Percentiles rank a stretch among this genome's conserved stretches.
phyloP scores from a whole-genome alignment of 768 basidiomycete genomes.

The Leccinum subgranulosum region DNA sequence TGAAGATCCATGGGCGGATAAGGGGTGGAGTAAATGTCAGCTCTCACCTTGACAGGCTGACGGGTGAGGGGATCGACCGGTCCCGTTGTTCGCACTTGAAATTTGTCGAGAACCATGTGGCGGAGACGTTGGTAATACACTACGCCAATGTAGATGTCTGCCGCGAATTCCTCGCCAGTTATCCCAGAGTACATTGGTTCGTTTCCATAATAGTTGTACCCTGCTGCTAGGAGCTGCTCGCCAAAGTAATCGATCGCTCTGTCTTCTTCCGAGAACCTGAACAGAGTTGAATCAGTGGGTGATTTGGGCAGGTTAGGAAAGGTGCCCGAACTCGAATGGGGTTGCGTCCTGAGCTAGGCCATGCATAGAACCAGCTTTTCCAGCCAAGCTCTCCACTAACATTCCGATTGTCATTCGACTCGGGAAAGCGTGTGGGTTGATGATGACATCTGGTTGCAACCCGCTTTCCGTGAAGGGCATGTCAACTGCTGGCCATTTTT shows the following conservation, averaged over 20 bases:
- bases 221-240: slow-evolving; percentile 86
- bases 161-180: slow-evolving; percentile 96
- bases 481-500: slow-evolving; percentile 97
- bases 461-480: slow-evolving; percentile 99
- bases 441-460: slow-evolving; percentile 98
- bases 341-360: slow-evolving; percentile 98
- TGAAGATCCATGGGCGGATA: not conserved
- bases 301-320: not conserved
- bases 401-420: slow-evolving; percentile 99
- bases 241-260: slow-evolving; percentile 99
- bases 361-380: slow-evolving; percentile 99
- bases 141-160: slow-evolving; percentile 97
- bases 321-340: slow-evolving; percentile 80
- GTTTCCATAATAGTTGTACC: slow-evolving; percentile 99
- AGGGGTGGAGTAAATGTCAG: not conserved
- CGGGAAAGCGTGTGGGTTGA: slow-evolving; percentile 99
- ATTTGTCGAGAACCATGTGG: slow-evolving; percentile 99
- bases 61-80: slow-evolving; percentile 94
- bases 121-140: slow-evolving; percentile 98
- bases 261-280: slow-evolving; percentile 91
- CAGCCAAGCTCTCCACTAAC: slow-evolving; percentile 99
- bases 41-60: slow-evolving; percentile 89
- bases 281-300: slow-evolving; percentile 8
- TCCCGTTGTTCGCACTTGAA: slow-evolving; percentile 98
- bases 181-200: slow-evolving; percentile 99